phyloP scores from a whole-genome alignment of 306 rosid genomes.

The Castanea mollissima region DNA sequence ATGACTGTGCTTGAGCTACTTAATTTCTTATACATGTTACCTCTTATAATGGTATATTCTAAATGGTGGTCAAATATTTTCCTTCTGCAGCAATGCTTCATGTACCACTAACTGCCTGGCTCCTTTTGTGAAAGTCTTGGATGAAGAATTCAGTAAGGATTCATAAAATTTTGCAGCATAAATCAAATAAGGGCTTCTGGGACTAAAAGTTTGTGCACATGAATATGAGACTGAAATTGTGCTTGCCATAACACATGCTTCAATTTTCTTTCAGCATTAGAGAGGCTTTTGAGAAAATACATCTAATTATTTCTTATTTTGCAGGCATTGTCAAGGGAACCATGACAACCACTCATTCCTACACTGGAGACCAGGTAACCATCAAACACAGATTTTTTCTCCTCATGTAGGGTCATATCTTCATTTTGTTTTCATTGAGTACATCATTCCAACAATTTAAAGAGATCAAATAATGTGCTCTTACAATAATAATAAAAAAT shows the following conservation, averaged over 20 bases:
- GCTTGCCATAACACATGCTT: neutral
- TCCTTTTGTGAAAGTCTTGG: slow-evolving; percentile 89
- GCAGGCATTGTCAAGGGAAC: slow-evolving; percentile 97
- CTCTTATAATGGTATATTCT: neutral
- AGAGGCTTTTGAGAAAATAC: neutral
- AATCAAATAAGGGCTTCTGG: neutral
- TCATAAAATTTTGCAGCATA: neutral
- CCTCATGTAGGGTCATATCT: neutral
- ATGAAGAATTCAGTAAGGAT: slow-evolving; percentile 84
- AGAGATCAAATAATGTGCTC: too few relatives aligned
- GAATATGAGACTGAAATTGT: neutral
- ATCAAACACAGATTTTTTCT: too few relatives aligned
- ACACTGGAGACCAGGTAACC: slow-evolving; percentile 96
- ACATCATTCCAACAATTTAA: too few relatives aligned
- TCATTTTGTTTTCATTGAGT: too few relatives aligned
- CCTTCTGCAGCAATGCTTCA: slow-evolving; percentile 80
- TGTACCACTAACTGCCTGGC: slow-evolving; percentile 98
- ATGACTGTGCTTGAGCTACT: neutral
- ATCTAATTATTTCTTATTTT: neutral
- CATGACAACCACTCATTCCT: slow-evolving; percentile 99
- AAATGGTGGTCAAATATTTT: neutral
- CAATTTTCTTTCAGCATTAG: neutral
- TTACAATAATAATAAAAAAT: neutral
- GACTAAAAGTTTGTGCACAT: neutral
- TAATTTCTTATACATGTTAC: neutral